phyloP scores from a whole-genome alignment of 495 filamentous ascomycete species.

The Chlorociboria aeruginascens region DNA sequence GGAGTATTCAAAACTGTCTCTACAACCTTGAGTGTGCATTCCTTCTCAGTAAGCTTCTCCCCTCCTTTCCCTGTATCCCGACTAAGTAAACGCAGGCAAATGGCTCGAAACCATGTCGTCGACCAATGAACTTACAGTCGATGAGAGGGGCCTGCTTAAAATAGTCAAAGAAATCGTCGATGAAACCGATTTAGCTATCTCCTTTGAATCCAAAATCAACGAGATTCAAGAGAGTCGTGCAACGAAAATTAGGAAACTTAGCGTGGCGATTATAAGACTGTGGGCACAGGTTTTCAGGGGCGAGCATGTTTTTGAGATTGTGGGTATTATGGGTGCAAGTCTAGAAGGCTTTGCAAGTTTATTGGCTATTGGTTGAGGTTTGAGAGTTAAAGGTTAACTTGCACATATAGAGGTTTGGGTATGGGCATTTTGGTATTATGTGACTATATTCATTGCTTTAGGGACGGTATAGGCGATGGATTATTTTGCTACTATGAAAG shows the following conservation, averaged over 20 bases:
- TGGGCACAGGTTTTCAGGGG: not conserved
- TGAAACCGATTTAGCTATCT: not conserved
- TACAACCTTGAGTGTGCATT: constrained; percentile 62
- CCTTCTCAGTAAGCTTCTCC: constrained; percentile 38
- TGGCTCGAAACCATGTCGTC: not conserved
- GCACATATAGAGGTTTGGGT: no score
- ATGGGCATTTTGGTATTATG: no score
- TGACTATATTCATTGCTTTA: no score
- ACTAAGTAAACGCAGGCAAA: not conserved
- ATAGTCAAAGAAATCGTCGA: not conserved
- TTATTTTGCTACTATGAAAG: no score
- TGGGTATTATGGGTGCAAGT: not conserved
- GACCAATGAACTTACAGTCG: not conserved
- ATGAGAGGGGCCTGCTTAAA: not conserved
- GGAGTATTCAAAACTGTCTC: constrained; percentile 61
- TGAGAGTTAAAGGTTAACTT: no score
- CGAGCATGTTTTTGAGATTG: not conserved
- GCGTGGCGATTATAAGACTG: not conserved
- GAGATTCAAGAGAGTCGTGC: not conserved
- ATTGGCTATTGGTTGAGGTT: not conserved
- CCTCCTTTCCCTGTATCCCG: constrained; percentile 24
- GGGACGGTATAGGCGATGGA: no score
- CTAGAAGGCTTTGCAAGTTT: not conserved
- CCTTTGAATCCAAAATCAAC: not conserved
- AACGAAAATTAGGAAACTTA: not conserved